A percentile compares a stretch with the other conserved stretches of the same genome.
Conservation (phyloP, 1,284 basidiomycete genomes). For the Ceraceosorus guamensis region DNA sequence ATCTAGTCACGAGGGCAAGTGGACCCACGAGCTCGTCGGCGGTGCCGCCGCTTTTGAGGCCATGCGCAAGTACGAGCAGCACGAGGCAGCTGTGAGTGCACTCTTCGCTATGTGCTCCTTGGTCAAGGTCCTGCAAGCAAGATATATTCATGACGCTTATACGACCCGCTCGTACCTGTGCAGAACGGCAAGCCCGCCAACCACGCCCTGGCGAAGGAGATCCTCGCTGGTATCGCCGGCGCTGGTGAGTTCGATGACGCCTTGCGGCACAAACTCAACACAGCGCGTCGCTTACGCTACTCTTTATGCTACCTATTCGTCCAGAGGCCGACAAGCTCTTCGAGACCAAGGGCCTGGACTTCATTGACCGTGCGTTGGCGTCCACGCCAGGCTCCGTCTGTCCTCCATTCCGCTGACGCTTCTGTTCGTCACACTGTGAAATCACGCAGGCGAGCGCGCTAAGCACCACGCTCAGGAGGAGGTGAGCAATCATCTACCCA, state of each 20-base stretch:
- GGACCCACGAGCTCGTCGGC: slow-evolving; percentile 62
- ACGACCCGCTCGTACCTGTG: too few species aligned
- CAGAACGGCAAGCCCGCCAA: slow-evolving; percentile 46
- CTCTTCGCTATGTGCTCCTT: too few species aligned
- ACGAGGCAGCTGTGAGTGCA: too few species aligned
- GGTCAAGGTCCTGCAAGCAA: too few species aligned
- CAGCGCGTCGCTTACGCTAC: slow-evolving; percentile 21
- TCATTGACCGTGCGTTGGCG: slow-evolving; percentile 27
- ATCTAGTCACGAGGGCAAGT: slow-evolving; percentile 29
- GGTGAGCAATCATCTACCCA: slow-evolving; percentile 6
- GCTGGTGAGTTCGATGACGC: too few species aligned
- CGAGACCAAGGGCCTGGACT: slow-evolving; percentile 38
- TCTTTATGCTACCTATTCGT: too few species aligned
- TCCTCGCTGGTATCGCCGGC: slow-evolving; percentile 52
- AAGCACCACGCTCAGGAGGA: slow-evolving; percentile 49
- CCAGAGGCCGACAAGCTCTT: slow-evolving; percentile 43
- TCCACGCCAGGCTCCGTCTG: background rate
- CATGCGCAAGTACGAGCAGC: slow-evolving; percentile 43
- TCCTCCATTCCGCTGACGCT: background rate
- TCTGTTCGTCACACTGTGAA: background rate
- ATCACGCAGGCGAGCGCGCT: slow-evolving; percentile 49
- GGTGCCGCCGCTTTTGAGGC: slow-evolving; percentile 46
- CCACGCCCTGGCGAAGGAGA: slow-evolving; percentile 51
- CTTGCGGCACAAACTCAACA: background rate
- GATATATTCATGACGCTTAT: too few species aligned